Evolutionary conservation across 495 filamentous ascomycete genomes (phyloP), one percentile per base, ranked within the genome.

Genomic region (Usnea hakonensis): DNA sequence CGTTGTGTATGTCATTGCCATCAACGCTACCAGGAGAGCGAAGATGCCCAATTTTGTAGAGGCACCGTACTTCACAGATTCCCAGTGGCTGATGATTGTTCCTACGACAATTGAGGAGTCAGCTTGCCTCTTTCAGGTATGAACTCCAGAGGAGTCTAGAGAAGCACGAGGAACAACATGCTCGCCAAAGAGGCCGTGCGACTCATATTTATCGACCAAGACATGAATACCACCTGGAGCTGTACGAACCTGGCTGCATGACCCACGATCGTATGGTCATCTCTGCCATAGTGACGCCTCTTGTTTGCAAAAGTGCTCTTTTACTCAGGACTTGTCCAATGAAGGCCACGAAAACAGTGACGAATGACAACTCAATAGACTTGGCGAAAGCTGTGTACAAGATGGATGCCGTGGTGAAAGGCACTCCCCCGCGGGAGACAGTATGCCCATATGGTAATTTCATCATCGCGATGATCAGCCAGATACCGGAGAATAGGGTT

Each of bases 271-370:
- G 72, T 83, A 88, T 84, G 3, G 77, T 79, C 77, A 90, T 83
- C 67, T 91, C 88, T 0, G 88, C 83, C 23, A 92, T 79, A 7
- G 82, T 88, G 56, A 91, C 78, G 1, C 89, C 88, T 46, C 70
- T 69, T 19, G 77, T 71, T 50, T 75, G 76, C 16, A 75, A 78
- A 48, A 88, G 75, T 0, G 88, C 85, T 30, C 86, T 76, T 13
- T 85, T 77, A 44, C 82, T 87, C 13, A 92, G 71, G 4, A 86
- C 80, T 74, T 92, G 89, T 0, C 88, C 89, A 5, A 91, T 67
- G 48, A 88, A 86, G 0, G 85, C 81, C 4, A 92, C 87, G 63
- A 88, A 88, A 2, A 90, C 85, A 0, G 89, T 89, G 21, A 90
- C 87, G 68, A 90, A 92, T 0, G 85, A 81, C 64, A 89, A 68